Base-by-base conservation (phyloP, 2,329 filamentous ascomycete genomes). In the Cercospora janseana region DNA sequence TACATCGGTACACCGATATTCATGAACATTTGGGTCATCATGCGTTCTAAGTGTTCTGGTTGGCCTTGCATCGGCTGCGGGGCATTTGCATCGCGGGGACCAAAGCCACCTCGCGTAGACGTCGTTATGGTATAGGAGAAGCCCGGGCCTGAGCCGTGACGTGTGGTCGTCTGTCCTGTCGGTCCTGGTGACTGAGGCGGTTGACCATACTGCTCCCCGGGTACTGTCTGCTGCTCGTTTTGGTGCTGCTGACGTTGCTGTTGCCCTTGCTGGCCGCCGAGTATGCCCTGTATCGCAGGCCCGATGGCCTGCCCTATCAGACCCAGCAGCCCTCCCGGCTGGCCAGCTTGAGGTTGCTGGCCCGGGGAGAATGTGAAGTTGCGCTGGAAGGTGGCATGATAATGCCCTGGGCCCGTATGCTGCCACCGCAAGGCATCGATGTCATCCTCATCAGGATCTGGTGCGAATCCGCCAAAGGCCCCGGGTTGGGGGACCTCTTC, bases 1-100 rank as follows among this genome's bases (percentile, higher is more conserved):
- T 31, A 34, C 20, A 15, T 38, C 18, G 55, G 55, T 18, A 50
- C 60, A 27, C 63, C 62, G 21, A 67, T 65, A 41, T 66, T 67
- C 42, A 53, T 55, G 29, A 67, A 54, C 62, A 67, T 66, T 40
- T 65, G 62, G 15, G 51, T 43, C 57, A 67, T 61, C 52, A 67
- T 61, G 3, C 60, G 49, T n/a, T 64, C 57, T 20, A 67, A 57
- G 18, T 59, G 45, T 12, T 64, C 58, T 4, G 64, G 63, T 37
- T 66, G 64, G 47, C 67, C 70, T 35, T 66, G 58, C 32, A 60
- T 52, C 12, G 73, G 70, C 56, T 78, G 78, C 29, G 78, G 71
- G 21, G 68, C 67, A 59, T 79, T 72, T 20, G 75, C 70, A 61
- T 81, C 72, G 55, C 78, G 74, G 26, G 79, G 79, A 45, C 66